Base-by-base conservation (phyloP, 768 basidiomycete species). In the Fomitopsis serialis region DNA sequence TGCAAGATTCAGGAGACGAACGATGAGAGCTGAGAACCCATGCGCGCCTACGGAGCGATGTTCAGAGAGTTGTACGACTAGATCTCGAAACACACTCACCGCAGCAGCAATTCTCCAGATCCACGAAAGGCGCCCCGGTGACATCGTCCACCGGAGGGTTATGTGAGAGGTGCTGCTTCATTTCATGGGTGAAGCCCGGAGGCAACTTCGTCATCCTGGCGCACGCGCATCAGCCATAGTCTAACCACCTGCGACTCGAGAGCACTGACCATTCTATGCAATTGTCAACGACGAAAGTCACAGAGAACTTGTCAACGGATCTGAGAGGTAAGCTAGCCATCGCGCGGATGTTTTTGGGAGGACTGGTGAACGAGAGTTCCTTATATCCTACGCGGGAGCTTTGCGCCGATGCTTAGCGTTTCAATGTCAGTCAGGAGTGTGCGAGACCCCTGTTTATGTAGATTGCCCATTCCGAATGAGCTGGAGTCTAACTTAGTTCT, bases 1-100 rank as follows among this genome's bases (percentile, higher is more conserved):
- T 10, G 25, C 3, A 23, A 9, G 8, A 9, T 11, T 22, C 5
- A 12, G 24, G 11, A 5, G 4, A 61, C 79, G 61, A 65, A 90
- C 89, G 58, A 94, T 82, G 44, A 92, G 72, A 29, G 81, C 84
- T n/a, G 89, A 80, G 60, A 93, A 86, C 1, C 91, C 91, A 70
- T 93, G 91, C 1, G 90, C 90, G 4, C 89, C 89, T 84, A 46
- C n/a, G 13, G 5, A 25, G 32, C 17, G 32, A 27, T 50, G 48
- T 29, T 24, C 15, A 50, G 21, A 12, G 34, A 21, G 21, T 11
- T 32, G 29, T 6, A 11, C 29, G 11, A 5, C 11, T 11, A 32
- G 9, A 32, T 48, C 45, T 54, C 13, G 23, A 13, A 4, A 21
- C 19, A 54, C 66, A 72, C 80, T 54, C 74, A 85, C 73, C 87